Conservation (phyloP, 257 asterid genomes). For the Handroanthus guayacan region DNA sequence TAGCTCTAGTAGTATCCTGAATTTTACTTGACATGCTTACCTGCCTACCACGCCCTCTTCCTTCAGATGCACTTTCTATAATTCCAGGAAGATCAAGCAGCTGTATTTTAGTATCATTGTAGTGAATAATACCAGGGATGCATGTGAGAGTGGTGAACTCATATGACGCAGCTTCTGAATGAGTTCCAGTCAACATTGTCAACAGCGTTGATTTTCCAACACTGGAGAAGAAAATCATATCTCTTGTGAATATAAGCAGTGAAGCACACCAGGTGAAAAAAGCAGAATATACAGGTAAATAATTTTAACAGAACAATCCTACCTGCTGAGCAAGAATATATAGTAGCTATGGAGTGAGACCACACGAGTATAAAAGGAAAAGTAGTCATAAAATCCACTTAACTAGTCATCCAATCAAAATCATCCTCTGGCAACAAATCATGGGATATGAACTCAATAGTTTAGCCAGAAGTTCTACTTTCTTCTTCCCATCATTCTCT, state of each 20-base stretch:
- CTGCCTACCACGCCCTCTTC: conserved; percentile 89
- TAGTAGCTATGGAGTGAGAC: neutral
- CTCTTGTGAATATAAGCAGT: neutral
- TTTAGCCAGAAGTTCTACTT: neutral
- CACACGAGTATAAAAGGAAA: neutral
- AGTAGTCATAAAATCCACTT: conserved; percentile 13
- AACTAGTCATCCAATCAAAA: neutral
- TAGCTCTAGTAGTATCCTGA: neutral
- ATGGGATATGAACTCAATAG: neutral
- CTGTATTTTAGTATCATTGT: conserved; percentile 78
- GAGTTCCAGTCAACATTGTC: conserved; percentile 78
- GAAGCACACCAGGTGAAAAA: no score
- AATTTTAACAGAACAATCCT: neutral
- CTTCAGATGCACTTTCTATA: conserved; percentile 82
- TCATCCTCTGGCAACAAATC: neutral
- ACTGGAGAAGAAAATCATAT: conserved; percentile 41
- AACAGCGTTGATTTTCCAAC: conserved; percentile 76
- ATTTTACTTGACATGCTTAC: conserved; percentile 34
- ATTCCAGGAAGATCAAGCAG: conserved; percentile 84
- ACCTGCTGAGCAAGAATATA: neutral
- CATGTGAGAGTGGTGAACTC: conserved; percentile 83
- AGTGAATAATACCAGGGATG: conserved; percentile 76
- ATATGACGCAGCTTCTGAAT: conserved; percentile 78
- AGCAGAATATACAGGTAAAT: neutral
- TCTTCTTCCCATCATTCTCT: neutral